A percentile compares a stretch with the other conserved stretches of the same genome.
Evolutionary conservation across 257 asterid genomes (phyloP).

Genomic region (Nicotiana undulata): DNA sequence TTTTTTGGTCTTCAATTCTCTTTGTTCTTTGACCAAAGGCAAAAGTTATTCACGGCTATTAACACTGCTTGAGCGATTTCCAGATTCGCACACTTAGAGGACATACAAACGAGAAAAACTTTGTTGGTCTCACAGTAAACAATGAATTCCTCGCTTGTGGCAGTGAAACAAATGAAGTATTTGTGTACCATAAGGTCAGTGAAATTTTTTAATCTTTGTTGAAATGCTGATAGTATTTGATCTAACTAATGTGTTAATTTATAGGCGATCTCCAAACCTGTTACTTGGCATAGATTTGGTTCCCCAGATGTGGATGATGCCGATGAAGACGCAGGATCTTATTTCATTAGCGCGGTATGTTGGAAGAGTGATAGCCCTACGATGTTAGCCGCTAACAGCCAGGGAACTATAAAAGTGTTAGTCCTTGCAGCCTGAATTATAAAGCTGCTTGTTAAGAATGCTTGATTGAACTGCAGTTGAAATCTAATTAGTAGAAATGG

Average conservation of each 20-base stretch:
- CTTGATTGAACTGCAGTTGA: neutral
- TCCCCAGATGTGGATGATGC: conserved; percentile 25
- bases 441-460: neutral
- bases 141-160: conserved; percentile 38
- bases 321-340: conserved; percentile 29
- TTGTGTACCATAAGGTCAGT: conserved; percentile 37
- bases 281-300: conserved; percentile 33
- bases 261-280: conserved; percentile 32
- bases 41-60: neutral
- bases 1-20: neutral
- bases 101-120: conserved; percentile 44
- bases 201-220: neutral
- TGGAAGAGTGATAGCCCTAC: conserved; percentile 41
- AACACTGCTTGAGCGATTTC: neutral
- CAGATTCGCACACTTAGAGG: conserved; percentile 37
- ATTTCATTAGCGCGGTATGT: conserved; percentile 36
- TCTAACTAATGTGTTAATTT: neutral
- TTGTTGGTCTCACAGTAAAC: conserved; percentile 36
- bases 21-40: neutral
- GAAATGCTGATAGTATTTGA: neutral
- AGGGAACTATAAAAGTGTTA: conserved; percentile 31
- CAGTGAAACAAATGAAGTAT: conserved; percentile 42
- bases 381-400: conserved; percentile 37
- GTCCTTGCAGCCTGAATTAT: conserved; percentile 26
- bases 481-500: neutral